These are phyloP conservation scores for Silene conica DNA, from an alignment of 148 eudicot genomes.

Conservation along the genomic window DNA sequence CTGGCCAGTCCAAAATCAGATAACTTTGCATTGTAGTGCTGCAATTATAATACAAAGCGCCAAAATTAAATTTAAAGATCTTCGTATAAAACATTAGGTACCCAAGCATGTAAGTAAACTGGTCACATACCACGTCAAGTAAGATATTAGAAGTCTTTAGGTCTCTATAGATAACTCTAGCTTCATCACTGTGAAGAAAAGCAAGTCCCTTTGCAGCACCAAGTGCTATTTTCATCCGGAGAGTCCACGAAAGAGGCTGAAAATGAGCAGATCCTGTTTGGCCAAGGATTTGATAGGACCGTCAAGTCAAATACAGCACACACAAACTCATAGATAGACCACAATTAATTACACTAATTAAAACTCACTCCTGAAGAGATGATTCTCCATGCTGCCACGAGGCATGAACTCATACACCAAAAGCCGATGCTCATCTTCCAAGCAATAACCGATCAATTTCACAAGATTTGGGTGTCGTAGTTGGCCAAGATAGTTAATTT, in stretches of 20 bases:
- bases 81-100: neutral
- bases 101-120: neutral
- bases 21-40: slow-evolving; percentile 60
- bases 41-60: neutral
- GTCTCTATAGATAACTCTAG: slow-evolving; percentile 28
- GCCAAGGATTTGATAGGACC: neutral
- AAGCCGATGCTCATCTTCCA: slow-evolving; percentile 35
- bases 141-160: slow-evolving; percentile 32
- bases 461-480: slow-evolving; percentile 31
- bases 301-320: neutral
- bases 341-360: neutral
- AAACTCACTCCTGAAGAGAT: slow-evolving; percentile 29
- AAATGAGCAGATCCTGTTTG: slow-evolving; percentile 29
- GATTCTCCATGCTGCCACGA: slow-evolving; percentile 36
- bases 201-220: slow-evolving; percentile 36
- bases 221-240: slow-evolving; percentile 28
- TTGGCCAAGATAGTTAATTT: slow-evolving; percentile 32
- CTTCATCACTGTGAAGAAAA: slow-evolving; percentile 35
- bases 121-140: slow-evolving; percentile 28
- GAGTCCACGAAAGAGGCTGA: slow-evolving; percentile 32
- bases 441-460: slow-evolving; percentile 32
- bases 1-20: slow-evolving; percentile 69
- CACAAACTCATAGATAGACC: neutral
- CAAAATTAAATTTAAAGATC: neutral
- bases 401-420: slow-evolving; percentile 35